Conservation (phyloP, 106 monocot genomes). For the Dendrobium nobile region DNA sequence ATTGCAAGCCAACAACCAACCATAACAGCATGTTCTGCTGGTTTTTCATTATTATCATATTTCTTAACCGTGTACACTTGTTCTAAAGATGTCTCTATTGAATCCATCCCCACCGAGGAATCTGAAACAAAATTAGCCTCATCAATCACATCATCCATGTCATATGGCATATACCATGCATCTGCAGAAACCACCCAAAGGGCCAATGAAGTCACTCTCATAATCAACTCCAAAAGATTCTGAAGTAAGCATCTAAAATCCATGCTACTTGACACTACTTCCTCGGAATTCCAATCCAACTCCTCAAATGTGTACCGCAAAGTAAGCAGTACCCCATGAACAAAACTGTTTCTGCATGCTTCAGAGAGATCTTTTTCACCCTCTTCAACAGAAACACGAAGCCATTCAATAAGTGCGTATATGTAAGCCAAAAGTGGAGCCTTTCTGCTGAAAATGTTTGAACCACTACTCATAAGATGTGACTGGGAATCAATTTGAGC, state of each 20-base stretch:
- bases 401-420: constrained; percentile 73
- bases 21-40: constrained; percentile 79
- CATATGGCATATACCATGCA: constrained; percentile 82
- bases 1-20: constrained; percentile 99
- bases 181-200: constrained; percentile 96
- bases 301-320: constrained; percentile 97
- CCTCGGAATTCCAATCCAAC: constrained; percentile 73
- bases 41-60: constrained; percentile 30
- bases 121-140: constrained; percentile 41
- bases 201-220: constrained; percentile 77
- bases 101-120: constrained; percentile 24
- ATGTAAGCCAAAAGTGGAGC: constrained; percentile 56
- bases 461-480: constrained; percentile 17
- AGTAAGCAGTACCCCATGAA: constrained; percentile 93
- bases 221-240: constrained; percentile 68
- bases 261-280: constrained; percentile 34
- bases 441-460: constrained; percentile 8
- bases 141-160: constrained; percentile 59
- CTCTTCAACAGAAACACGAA: constrained; percentile 55
- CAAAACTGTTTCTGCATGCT: constrained; percentile 86
- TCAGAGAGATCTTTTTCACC: constrained; percentile 80
- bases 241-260: constrained; percentile 58
- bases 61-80: constrained; percentile 19
- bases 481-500: constrained; percentile 15
- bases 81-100: constrained; percentile 29